These are phyloP conservation scores for Venturia nashicola DNA, from an alignment of 2,329 filamentous ascomycete species.

Conservation along the genomic window DNA sequence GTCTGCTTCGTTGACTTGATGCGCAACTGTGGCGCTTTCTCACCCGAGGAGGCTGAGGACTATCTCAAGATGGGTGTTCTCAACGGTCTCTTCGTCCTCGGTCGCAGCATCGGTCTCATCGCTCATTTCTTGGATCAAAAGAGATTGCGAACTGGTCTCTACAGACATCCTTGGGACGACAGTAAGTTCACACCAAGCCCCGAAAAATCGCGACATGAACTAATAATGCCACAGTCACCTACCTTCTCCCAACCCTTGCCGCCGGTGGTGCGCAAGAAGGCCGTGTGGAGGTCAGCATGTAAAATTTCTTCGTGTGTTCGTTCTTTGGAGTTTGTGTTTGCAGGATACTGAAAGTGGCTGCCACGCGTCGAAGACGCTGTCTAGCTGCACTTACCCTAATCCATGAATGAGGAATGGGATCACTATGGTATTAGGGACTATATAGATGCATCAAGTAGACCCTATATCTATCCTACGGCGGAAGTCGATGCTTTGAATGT, in stretches of 20 bases:
- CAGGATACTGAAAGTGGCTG: neutral
- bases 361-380: neutral
- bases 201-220: neutral
- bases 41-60: conserved; percentile 89
- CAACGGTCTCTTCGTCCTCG: conserved; percentile 97
- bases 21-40: conserved; percentile 97
- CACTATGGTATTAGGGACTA: neutral
- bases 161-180: conserved; percentile 42
- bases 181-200: neutral
- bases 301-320: neutral
- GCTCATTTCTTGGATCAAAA: conserved; percentile 99
- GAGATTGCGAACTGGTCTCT: conserved; percentile 93
- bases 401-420: neutral
- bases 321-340: conserved; percentile 3
- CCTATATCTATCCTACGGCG: neutral
- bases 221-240: neutral
- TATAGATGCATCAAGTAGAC: neutral
- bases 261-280: conserved; percentile 24
- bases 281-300: conserved; percentile 28
- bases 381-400: neutral
- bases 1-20: conserved; percentile 98
- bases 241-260: conserved; percentile 19
- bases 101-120: conserved; percentile 96
- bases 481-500: neutral
- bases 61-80: conserved; percentile 99